A percentile compares a stretch with the other conserved stretches of the same genome.
Evolutionary conservation across 2,329 filamentous ascomycete species (phyloP).

Genomic region (Sphaerulina vaccinii): DNA sequence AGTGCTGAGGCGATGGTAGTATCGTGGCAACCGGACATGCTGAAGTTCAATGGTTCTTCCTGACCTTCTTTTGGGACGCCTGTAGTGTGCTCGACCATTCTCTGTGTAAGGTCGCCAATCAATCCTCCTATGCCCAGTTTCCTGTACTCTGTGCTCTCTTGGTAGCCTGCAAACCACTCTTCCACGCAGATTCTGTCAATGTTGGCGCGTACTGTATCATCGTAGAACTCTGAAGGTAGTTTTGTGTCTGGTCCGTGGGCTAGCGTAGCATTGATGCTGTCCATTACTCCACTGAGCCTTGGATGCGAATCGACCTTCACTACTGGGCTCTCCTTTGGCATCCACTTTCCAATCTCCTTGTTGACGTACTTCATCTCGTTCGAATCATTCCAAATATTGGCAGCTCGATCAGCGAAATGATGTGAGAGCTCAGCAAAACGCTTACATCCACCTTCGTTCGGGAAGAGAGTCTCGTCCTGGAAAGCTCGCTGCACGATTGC

Average conservation of each 20-base stretch:
- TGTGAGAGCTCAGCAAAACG: conserved; percentile 49
- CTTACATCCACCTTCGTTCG: conserved; percentile 51
- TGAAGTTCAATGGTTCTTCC: conserved; percentile 64
- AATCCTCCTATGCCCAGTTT: conserved; percentile 81
- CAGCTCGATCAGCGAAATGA: conserved; percentile 49
- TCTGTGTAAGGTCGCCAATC: conserved; percentile 72
- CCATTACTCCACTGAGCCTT: conserved; percentile 85
- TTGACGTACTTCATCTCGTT: conserved; percentile 83
- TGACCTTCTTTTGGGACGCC: conserved; percentile 39
- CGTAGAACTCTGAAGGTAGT: conserved; percentile 85
- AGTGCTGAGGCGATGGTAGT: conserved; percentile 84
- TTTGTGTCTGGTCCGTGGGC: conserved; percentile 79
- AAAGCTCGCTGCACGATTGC: conserved; percentile 47
- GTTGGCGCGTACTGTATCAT: conserved; percentile 65
- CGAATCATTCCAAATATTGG: conserved; percentile 54
- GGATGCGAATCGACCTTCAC: conserved; percentile 84
- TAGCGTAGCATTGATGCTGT: conserved; percentile 84
- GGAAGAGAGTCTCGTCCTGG: conserved; percentile 51
- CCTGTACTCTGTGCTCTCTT: conserved; percentile 83
- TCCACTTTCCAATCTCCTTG: conserved; percentile 75
- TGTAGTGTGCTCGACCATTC: conserved; percentile 47
- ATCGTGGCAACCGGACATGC: conserved; percentile 84
- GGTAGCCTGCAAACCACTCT: conserved; percentile 90
- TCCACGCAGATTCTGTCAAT: conserved; percentile 75
- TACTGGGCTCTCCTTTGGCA: conserved; percentile 65